Percentiles rank a stretch among this genome's conserved stretches.
Conservation (phyloP, 2,329 filamentous ascomycete genomes). For the Epichloe festucae region DNA sequence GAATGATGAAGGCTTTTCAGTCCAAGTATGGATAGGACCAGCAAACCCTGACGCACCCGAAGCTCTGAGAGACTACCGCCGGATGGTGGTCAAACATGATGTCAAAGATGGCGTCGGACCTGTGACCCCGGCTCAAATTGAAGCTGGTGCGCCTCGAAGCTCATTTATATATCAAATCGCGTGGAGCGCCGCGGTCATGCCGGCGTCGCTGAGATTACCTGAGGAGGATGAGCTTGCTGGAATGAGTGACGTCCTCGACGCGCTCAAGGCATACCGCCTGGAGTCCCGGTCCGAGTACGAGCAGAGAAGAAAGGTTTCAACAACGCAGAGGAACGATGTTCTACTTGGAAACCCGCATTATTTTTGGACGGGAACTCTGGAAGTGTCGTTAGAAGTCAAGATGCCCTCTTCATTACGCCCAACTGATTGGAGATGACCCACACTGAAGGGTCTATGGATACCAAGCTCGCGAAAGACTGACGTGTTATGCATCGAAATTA, state of each 20-base stretch:
- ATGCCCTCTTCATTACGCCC: background rate
- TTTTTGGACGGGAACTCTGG: constrained; percentile 28
- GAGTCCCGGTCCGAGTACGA: constrained; percentile 18
- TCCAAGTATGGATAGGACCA: constrained; percentile 35
- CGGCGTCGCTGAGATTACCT: constrained; percentile 17
- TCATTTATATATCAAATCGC: constrained; percentile 36
- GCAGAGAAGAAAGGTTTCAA: constrained; percentile 8
- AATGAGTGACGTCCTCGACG: constrained; percentile 32
- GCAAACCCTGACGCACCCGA: constrained; percentile 18
- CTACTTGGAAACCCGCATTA: constrained; percentile 16
- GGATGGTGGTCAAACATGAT: constrained; percentile 23
- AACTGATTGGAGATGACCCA: background rate
- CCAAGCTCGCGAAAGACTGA: no score
- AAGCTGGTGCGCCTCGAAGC: constrained; percentile 33
- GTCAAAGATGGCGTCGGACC: constrained; percentile 29
- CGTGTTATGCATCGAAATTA: no score
- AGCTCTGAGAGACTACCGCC: constrained; percentile 35
- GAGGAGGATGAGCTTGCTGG: constrained; percentile 15
- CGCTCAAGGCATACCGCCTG: constrained; percentile 26
- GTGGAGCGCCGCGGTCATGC: constrained; percentile 37
- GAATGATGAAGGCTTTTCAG: constrained; percentile 14
- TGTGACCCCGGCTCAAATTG: constrained; percentile 34
- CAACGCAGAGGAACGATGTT: constrained; percentile 3
- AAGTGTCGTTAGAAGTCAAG: constrained; percentile 15
- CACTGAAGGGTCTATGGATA: background rate